phyloP scores from a whole-genome alignment of 495 filamentous ascomycete genomes.

The Talaromyces liani region DNA sequence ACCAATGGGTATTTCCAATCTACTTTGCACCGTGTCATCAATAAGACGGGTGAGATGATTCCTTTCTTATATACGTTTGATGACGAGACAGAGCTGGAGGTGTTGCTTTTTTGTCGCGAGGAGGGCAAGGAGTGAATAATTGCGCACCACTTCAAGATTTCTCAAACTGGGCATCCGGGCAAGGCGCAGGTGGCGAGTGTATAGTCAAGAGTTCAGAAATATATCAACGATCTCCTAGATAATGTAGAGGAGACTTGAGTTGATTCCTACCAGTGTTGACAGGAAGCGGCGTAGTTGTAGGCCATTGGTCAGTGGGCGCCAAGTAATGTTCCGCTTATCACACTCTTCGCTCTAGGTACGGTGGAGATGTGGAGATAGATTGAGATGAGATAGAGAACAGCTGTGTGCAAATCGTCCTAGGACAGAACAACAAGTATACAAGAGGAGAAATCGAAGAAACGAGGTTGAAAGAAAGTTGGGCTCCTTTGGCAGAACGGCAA shows the following conservation, averaged over 20 bases:
- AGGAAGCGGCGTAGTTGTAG: not conserved
- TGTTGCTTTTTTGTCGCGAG: not conserved
- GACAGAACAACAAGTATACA: not conserved
- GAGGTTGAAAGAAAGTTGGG: no score
- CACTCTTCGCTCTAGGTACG: no score
- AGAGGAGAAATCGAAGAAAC: no score
- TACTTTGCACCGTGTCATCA: no score
- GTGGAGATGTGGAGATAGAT: not conserved
- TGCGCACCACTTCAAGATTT: not conserved
- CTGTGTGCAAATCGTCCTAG: no score
- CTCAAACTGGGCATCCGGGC: not conserved
- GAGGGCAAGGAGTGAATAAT: not conserved
- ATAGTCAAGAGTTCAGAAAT: not conserved
- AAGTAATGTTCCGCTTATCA: not conserved
- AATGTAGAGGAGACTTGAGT: not conserved
- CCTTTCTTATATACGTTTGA: not conserved
- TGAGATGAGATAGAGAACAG: not conserved
- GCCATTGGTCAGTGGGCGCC: not conserved
- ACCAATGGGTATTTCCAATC: not conserved
- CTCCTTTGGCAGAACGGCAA: no score
- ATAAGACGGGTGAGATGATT: not conserved
- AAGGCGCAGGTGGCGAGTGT: not conserved
- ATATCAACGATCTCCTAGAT: not conserved
- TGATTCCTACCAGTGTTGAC: not conserved
- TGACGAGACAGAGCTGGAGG: not conserved